phyloP scores from a whole-genome alignment of 2,329 filamentous ascomycete genomes.

The Sclerotinia borealis region DNA sequence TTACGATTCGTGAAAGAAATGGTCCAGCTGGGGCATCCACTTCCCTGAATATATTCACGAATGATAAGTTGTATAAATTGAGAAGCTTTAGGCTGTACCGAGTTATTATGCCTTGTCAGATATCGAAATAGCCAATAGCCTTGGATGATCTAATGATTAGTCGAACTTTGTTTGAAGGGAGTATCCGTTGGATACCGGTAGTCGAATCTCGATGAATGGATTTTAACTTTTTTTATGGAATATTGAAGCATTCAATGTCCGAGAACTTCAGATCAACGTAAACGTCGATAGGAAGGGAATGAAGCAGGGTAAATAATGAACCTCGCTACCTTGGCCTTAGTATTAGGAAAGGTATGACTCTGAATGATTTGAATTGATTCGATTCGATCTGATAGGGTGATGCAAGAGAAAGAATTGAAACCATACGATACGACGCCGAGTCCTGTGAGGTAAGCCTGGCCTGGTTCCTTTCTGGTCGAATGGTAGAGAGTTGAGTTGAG shows the following conservation, averaged over 20 bases:
- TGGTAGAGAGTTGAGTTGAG: neutral
- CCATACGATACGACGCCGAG: conserved; percentile 6
- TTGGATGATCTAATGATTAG: conserved; percentile 5
- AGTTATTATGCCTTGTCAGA: neutral
- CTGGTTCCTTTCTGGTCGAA: neutral
- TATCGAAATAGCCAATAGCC: neutral
- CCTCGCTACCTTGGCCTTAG: neutral
- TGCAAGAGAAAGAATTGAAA: conserved; percentile 3
- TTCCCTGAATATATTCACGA: conserved; percentile 1
- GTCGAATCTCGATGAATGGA: neutral
- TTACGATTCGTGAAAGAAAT: conserved; percentile 8
- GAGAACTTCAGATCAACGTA: neutral
- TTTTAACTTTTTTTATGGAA: neutral
- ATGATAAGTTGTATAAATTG: neutral
- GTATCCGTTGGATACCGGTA: conserved; percentile 6
- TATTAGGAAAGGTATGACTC: neutral
- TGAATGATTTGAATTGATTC: neutral
- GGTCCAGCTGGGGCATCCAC: conserved; percentile 5
- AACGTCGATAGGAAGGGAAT: neutral
- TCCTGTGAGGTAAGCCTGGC: conserved; percentile 9
- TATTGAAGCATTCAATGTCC: neutral
- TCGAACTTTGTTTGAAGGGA: conserved; percentile 1
- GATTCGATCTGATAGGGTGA: neutral
- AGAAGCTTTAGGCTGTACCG: conserved; percentile 1
- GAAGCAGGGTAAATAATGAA: neutral